These are phyloP conservation scores for Chlamydomonas schloesseri DNA, from an alignment of 139 green algal species.

Conservation along the genomic window DNA sequence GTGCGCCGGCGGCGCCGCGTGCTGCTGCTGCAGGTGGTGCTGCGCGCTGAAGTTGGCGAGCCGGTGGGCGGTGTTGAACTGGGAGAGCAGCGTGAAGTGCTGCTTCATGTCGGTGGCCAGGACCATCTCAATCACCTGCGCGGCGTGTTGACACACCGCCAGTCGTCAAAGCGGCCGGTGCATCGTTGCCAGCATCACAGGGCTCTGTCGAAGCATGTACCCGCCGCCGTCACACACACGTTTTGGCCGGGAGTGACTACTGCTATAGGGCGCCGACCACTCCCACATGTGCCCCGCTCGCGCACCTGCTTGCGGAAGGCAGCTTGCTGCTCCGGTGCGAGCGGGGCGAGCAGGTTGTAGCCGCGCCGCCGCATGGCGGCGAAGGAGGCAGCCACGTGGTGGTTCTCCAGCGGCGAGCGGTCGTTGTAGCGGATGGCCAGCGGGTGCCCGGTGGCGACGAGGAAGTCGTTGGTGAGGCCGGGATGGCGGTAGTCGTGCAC, in stretches of 20 bases:
- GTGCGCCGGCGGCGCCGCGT: background rate
- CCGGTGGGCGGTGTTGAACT: constrained; percentile 21
- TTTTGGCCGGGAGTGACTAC: too few species aligned
- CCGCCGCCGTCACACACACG: too few species aligned
- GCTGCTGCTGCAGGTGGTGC: background rate
- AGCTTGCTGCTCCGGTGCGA: background rate
- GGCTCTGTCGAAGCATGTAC: too few species aligned
- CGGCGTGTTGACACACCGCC: too few species aligned
- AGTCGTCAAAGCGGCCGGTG: too few species aligned
- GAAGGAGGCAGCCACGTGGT: constrained; percentile 54
- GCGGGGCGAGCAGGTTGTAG: constrained; percentile 12
- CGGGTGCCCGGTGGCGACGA: constrained; percentile 50
- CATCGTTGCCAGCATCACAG: too few species aligned
- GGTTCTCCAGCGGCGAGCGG: constrained; percentile 57
- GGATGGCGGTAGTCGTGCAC: constrained; percentile 52
- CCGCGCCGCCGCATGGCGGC: constrained; percentile 29
- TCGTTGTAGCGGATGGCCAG: constrained; percentile 74
- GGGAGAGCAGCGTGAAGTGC: constrained; percentile 7
- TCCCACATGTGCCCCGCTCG: too few species aligned
- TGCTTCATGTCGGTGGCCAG: constrained; percentile 34
- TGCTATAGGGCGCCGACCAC: too few species aligned
- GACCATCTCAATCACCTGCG: constrained; percentile 7
- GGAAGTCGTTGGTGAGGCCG: constrained; percentile 68
- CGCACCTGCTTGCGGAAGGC: constrained; percentile 14
- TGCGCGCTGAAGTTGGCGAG: background rate